Base-by-base conservation (phyloP, 2,329 filamentous ascomycete genomes). In the Colletotrichum liriopes region DNA sequence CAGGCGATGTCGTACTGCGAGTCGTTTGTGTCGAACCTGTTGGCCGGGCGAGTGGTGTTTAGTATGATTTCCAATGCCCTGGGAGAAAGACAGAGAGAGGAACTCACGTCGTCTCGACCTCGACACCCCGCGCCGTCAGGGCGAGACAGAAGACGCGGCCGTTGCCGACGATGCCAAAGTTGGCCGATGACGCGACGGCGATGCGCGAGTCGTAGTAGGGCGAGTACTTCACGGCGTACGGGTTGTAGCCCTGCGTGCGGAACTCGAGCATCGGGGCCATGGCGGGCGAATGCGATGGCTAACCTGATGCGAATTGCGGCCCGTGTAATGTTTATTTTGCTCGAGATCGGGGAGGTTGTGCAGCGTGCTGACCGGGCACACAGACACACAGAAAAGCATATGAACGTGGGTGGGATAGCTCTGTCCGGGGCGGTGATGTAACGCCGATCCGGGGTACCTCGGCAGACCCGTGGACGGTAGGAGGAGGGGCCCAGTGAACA, bases 81-180 rank as follows among this genome's bases (percentile, higher is more conserved):
- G 35, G 20, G 12, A 37, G 20, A 39, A 23, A 55, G 23, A 12
- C 16, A 41, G 55, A 68, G 18, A 47, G 11, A 26, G 39, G 11
- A 37, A 76, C 85, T 77, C 80, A 96, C 92, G 90, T 93, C 87
- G 96, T 97, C 81, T 97, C 92, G 61, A 94, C 90, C 65, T 93
- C 91, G 70, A 98, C 93, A 12, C 96, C 96, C 72, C 93, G 90
- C 0, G 94, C 88, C 4, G 94, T 97, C 75, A 99, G 84, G 39
- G 92, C 93, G 35, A 98, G 87, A 70, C 96, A 91, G 79, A 94
- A 98, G 1, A 98, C 84, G 54, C 95, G 91, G 14, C 96, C 96
- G 85, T 99, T 99, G 59, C 96, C 96, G 45, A 99, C 96, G 49
- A 99, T 93, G 49, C 96, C 96, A 84, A 96, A 99, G 86, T 99